Percentiles rank a stretch among this genome's conserved stretches.
Conservation (phyloP, 257 asterid species). For the Solanum appendiculatum region DNA sequence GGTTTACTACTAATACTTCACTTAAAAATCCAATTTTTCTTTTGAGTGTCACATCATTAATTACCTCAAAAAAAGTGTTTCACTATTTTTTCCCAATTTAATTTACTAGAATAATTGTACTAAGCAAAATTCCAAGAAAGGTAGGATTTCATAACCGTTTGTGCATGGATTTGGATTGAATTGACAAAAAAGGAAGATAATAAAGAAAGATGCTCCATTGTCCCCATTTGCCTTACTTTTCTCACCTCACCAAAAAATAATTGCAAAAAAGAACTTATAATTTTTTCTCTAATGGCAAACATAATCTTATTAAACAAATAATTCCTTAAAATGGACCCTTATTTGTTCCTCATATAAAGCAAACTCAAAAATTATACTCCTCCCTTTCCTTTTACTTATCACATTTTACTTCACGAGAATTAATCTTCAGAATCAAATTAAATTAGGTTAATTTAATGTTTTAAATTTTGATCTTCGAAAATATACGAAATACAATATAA, state of each 20-base stretch:
- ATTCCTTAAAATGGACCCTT: conserved; percentile 25
- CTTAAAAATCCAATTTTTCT: background rate
- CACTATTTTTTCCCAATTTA: background rate
- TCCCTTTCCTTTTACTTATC: background rate
- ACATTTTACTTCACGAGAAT: background rate
- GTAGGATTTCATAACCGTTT: background rate
- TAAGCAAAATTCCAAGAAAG: conserved; percentile 1
- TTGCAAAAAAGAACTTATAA: background rate
- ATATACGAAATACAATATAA: background rate
- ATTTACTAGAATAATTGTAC: conserved; percentile 14
- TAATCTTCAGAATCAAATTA: background rate
- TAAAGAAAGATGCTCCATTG: conserved; percentile 17
- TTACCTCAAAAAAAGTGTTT: background rate
- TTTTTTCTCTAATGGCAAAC: conserved; percentile 39
- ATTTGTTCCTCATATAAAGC: conserved; percentile 26
- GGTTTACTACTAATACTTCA: background rate
- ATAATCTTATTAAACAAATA: conserved; percentile 11
- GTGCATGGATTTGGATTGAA: background rate
- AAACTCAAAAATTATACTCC: conserved; percentile 21
- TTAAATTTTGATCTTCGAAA: background rate
- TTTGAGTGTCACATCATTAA: background rate
- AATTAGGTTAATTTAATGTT: background rate
- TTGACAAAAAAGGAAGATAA: background rate
- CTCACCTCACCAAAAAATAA: background rate
- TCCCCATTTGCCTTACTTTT: conserved; percentile 2